Evolutionary conservation across 2,329 filamentous ascomycete species (phyloP).

Genomic region (Aspergillus brunneoviolaceus): DNA sequence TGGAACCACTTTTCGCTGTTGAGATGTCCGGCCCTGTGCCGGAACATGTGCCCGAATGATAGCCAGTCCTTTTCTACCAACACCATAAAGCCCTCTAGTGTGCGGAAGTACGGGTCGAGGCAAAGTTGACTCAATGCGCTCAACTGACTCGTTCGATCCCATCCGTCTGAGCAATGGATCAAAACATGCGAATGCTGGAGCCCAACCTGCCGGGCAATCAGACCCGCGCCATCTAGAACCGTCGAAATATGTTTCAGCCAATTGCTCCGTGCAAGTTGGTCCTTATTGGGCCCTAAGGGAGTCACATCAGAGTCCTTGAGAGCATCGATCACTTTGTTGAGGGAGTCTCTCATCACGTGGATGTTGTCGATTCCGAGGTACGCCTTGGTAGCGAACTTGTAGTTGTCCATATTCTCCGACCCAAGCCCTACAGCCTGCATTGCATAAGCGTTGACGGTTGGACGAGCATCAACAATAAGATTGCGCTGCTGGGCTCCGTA

Average conservation of each 20-base stretch:
- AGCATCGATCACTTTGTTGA: conserved; percentile 83
- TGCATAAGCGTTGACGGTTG: conserved; percentile 88
- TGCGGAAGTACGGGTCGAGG: conserved; percentile 92
- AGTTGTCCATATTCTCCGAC: conserved; percentile 97
- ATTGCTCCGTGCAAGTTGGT: conserved; percentile 75
- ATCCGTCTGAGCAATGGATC: conserved; percentile 97
- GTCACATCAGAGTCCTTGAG: conserved; percentile 91
- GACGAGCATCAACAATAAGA: conserved; percentile 91
- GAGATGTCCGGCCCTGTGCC: conserved; percentile 82
- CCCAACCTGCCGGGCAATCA: conserved; percentile 85
- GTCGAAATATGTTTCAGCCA: conserved; percentile 89
- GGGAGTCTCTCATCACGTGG: conserved; percentile 91
- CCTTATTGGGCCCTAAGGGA: conserved; percentile 75
- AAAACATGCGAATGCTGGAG: conserved; percentile 92
- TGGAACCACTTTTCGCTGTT: conserved; percentile 93
- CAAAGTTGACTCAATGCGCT: conserved; percentile 89
- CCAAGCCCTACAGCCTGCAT: conserved; percentile 93
- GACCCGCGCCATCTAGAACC: conserved; percentile 77
- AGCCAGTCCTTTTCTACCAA: conserved; percentile 97
- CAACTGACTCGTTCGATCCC: conserved; percentile 95
- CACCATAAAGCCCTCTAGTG: conserved; percentile 89
- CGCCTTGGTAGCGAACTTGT: conserved; percentile 84
- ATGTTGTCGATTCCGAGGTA: conserved; percentile 98
- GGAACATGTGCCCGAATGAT: conserved; percentile 97
- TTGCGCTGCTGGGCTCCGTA: conserved; percentile 94